Conservation (phyloP, 257 asterid species). For the Salvia splendens region DNA sequence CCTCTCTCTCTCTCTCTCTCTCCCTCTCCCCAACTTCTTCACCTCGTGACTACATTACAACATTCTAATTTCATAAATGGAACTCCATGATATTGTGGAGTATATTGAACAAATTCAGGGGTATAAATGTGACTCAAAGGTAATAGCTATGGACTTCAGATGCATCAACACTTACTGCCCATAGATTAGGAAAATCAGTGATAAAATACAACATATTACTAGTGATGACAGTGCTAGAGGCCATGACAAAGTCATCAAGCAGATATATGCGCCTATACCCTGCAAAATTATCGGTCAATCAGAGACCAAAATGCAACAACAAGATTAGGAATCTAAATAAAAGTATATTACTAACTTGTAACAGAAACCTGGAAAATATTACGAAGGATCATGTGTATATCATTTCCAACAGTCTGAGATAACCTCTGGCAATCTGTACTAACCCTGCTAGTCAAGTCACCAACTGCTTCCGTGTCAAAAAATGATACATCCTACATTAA, state of each 20-base stretch:
- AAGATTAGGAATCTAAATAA: constrained; percentile 11
- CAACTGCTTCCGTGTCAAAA: constrained; percentile 54
- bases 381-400: constrained; percentile 52
- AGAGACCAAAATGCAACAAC: constrained; percentile 16
- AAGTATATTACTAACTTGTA: constrained; percentile 14
- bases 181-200: constrained; percentile 49
- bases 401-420: constrained; percentile 43
- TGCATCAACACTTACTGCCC: constrained; percentile 49
- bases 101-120: not conserved
- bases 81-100: constrained; percentile 18
- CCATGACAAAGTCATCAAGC: constrained; percentile 54
- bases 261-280: constrained; percentile 58
- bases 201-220: constrained; percentile 45
- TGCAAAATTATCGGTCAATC: constrained; percentile 30
- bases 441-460: constrained; percentile 58
- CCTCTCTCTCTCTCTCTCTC: not conserved
- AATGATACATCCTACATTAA: constrained; percentile 57
- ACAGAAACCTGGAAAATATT: constrained; percentile 48
- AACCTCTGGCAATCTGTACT: constrained; percentile 55
- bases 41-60: not conserved
- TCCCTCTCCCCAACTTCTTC: not conserved
- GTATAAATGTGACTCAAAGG: not conserved
- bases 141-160: constrained; percentile 23
- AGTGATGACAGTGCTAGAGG: constrained; percentile 56
- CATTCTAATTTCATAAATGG: constrained; percentile 15